A percentile compares a stretch with the other conserved stretches of the same genome.
phyloP scores from a whole-genome alignment of 106 monocot genomes.

The Platanthera zijinensis region DNA sequence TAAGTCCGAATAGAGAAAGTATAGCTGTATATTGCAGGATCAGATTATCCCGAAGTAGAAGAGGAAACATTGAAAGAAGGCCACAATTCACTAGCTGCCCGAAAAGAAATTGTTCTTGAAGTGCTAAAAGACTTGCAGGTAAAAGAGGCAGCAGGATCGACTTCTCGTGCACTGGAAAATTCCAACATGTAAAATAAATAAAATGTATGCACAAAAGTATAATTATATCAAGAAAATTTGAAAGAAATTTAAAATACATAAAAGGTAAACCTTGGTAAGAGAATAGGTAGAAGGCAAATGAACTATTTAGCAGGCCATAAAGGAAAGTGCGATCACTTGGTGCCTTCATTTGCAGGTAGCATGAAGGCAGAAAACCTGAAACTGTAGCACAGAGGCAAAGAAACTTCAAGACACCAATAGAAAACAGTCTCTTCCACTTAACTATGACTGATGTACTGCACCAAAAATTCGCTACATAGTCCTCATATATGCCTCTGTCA shows the following conservation, averaged over 20 bases:
- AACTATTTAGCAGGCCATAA: constrained; percentile 71
- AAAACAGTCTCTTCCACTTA: constrained; percentile 84
- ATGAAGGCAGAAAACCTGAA: constrained; percentile 61
- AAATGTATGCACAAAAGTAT: background rate
- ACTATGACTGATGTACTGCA: constrained; percentile 80
- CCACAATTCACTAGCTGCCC: constrained; percentile 54
- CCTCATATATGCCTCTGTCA: constrained; percentile 96
- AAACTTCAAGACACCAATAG: constrained; percentile 43
- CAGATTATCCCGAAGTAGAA: constrained; percentile 65
- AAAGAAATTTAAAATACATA: background rate
- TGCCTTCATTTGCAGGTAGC: constrained; percentile 68
- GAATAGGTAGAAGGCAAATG: constrained; percentile 93
- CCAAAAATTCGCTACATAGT: constrained; percentile 99
- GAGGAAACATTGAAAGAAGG: constrained; percentile 85
- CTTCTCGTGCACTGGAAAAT: constrained; percentile 84
- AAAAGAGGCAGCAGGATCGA: constrained; percentile 90
- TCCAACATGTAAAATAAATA: background rate
- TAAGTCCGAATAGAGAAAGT: constrained; percentile 51
- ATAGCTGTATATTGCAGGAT: constrained; percentile 67
- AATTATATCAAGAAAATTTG: constrained; percentile 8
- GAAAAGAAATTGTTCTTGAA: constrained; percentile 65
- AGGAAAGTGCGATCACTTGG: constrained; percentile 77
- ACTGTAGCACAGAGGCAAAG: constrained; percentile 52
- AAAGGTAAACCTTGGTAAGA: constrained; percentile 71
- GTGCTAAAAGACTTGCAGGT: constrained; percentile 80